These are phyloP conservation scores for Theobroma grandiflorum DNA, from an alignment of 441 rosid species.

Conservation along the genomic window DNA sequence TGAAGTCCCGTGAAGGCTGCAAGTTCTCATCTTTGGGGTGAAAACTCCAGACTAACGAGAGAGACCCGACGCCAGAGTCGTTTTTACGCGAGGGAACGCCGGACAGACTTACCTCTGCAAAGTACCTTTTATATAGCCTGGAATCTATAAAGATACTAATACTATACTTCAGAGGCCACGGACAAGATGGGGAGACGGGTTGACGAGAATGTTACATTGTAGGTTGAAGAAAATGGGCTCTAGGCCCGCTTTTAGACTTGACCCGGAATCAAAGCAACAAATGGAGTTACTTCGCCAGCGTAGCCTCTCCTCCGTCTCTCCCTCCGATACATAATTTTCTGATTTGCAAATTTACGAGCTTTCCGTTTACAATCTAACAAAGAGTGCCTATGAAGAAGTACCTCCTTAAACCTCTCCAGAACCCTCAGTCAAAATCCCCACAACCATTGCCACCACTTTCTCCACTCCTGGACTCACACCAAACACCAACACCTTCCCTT, in stretches of 20 bases:
- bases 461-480: slow-evolving; percentile 55
- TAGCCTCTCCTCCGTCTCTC: background rate
- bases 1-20: slow-evolving; percentile 31
- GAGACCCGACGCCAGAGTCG: no score
- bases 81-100: no score
- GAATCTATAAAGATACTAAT: no score
- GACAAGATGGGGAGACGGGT: no score
- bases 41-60: background rate
- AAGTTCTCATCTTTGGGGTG: slow-evolving; percentile 35
- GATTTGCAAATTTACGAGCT: background rate
- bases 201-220: no score
- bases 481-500: slow-evolving; percentile 57
- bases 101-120: no score
- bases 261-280: background rate
- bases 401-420: slow-evolving; percentile 37
- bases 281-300: background rate
- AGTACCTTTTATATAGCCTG: no score
- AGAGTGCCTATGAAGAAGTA: slow-evolving; percentile 50
- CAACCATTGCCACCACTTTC: slow-evolving; percentile 45
- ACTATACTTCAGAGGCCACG: no score
- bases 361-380: background rate
- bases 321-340: background rate
- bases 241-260: background rate
- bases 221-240: no score
- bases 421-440: slow-evolving; percentile 38